A percentile compares a stretch with the other conserved stretches of the same genome.
phyloP scores from a whole-genome alignment of 1,284 basidiomycete genomes.

The Apiotrichum domesticum region DNA sequence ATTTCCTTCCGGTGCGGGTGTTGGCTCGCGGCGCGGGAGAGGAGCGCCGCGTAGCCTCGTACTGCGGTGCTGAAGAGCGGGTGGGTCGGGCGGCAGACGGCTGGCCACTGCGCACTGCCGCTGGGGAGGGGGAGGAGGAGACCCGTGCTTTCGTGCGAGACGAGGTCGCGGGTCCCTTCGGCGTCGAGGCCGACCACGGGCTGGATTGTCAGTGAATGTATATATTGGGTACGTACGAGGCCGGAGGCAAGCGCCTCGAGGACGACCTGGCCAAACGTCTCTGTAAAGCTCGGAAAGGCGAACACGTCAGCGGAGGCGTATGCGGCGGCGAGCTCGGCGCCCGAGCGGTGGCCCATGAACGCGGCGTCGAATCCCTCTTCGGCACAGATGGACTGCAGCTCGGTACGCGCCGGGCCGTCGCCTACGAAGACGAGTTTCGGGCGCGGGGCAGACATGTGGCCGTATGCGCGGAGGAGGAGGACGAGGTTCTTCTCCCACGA shows the following conservation, averaged over 20 bases:
- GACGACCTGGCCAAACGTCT: constrained; percentile 57
- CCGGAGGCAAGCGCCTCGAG: constrained; percentile 55
- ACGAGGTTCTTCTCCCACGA: constrained; percentile 58
- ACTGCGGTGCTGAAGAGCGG: constrained; percentile 44
- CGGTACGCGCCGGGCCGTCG: constrained; percentile 52
- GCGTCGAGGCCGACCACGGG: constrained; percentile 56
- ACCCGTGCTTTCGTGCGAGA: constrained; percentile 50
- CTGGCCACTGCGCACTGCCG: constrained; percentile 33
- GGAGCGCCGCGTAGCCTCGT: constrained; percentile 48
- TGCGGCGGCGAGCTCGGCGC: constrained; percentile 46
- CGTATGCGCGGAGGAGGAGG: constrained; percentile 53
- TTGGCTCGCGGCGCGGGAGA: constrained; percentile 44
- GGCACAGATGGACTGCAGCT: constrained; percentile 50
- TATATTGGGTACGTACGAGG: constrained; percentile 29
- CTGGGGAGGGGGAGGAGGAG: constrained; percentile 44
- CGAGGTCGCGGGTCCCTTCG: constrained; percentile 56
- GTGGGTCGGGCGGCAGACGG: constrained; percentile 35
- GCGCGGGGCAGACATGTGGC: constrained; percentile 32
- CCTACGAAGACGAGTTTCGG: constrained; percentile 55
- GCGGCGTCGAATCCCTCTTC: constrained; percentile 49
- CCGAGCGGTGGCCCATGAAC: constrained; percentile 52
- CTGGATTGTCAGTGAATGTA: constrained; percentile 4
- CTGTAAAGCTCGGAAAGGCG: constrained; percentile 54
- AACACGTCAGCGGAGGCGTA: constrained; percentile 56
- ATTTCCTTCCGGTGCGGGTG: constrained; percentile 46